Evolutionary conservation across 192 early-diverging fungal genomes (phyloP).

Genomic region (Rhizophagus sp.): DNA sequence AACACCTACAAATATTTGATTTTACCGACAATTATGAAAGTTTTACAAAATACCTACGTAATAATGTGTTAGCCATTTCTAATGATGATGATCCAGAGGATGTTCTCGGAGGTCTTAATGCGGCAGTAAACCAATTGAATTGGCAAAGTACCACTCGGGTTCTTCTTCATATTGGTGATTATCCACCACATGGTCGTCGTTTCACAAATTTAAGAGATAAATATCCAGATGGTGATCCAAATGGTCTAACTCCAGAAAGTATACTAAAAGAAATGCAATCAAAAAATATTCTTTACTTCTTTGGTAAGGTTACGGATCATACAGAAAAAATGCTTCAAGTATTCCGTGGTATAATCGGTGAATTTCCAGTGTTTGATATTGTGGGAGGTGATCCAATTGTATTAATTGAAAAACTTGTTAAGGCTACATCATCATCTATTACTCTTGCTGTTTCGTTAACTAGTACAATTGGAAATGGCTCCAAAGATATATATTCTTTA

Average conservation of each 20-base stretch:
- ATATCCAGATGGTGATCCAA: conserved; percentile 30
- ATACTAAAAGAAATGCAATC: conserved; percentile 21
- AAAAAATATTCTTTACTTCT: conserved; percentile 26
- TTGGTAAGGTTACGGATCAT: conserved; percentile 25
- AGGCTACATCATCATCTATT: conserved; percentile 17
- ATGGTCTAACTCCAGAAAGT: conserved; percentile 25
- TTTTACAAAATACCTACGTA: background rate
- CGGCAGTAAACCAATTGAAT: conserved; percentile 4
- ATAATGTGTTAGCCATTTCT: background rate
- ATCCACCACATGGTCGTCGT: conserved; percentile 27
- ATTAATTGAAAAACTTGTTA: conserved; percentile 20
- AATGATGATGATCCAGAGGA: background rate
- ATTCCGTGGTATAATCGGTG: conserved; percentile 29
- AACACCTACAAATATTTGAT: background rate
- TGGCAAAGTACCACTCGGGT: conserved; percentile 20
- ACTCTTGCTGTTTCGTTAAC: conserved; percentile 15
- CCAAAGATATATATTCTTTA: background rate
- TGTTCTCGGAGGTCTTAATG: conserved; percentile 28
- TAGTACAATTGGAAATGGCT: conserved; percentile 1
- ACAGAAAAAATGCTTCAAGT: conserved; percentile 27
- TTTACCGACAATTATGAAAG: background rate
- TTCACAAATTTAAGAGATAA: background rate
- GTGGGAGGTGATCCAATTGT: conserved; percentile 9
- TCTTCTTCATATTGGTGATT: conserved; percentile 29
- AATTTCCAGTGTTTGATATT: conserved; percentile 24